phyloP scores from a whole-genome alignment of 1,139 yeast genomes.

The Entelexis paramagnoliae region DNA sequence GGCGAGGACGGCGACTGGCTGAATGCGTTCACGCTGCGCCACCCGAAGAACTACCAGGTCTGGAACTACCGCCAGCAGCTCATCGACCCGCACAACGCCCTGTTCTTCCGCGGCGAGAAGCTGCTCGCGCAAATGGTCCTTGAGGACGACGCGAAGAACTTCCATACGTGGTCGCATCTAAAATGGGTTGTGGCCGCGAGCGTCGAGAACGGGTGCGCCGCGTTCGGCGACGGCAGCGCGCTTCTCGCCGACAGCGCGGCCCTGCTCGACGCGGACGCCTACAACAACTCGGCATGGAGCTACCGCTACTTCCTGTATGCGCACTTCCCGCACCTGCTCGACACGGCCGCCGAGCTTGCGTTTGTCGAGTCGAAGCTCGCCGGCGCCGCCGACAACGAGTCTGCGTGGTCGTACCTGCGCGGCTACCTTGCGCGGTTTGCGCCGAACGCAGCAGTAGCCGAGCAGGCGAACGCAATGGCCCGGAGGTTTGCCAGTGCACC shows the following conservation, averaged over 20 bases:
- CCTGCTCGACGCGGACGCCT: constrained; percentile 51
- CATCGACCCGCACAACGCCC: constrained; percentile 9
- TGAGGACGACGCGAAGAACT: constrained; percentile 73
- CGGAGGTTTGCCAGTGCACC: not conserved
- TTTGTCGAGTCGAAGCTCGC: constrained; percentile 42
- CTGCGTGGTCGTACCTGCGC: constrained; percentile 75
- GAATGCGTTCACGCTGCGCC: constrained; percentile 59
- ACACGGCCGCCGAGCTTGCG: constrained; percentile 37
- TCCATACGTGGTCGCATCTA: constrained; percentile 91
- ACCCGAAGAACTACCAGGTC: constrained; percentile 87
- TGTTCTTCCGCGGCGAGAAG: constrained; percentile 39
- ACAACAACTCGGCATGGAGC: constrained; percentile 92
- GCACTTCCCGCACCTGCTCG: constrained; percentile 17
- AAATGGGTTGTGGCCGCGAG: constrained; percentile 58
- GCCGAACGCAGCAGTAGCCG: not conserved
- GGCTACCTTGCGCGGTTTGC: constrained; percentile 33
- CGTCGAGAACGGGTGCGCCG: constrained; percentile 34
- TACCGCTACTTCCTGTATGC: constrained; percentile 55
- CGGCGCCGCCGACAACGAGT: constrained; percentile 67
- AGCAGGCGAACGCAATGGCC: constrained; percentile 5
- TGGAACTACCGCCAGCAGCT: constrained; percentile 76
- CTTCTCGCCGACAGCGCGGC: constrained; percentile 49
- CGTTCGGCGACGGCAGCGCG: constrained; percentile 26
- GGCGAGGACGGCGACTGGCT: constrained; percentile 50
- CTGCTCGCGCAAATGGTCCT: constrained; percentile 59